These are phyloP conservation scores for Termitomyces sp. DNA, from an alignment of 768 basidiomycete species.

Conservation along the genomic window DNA sequence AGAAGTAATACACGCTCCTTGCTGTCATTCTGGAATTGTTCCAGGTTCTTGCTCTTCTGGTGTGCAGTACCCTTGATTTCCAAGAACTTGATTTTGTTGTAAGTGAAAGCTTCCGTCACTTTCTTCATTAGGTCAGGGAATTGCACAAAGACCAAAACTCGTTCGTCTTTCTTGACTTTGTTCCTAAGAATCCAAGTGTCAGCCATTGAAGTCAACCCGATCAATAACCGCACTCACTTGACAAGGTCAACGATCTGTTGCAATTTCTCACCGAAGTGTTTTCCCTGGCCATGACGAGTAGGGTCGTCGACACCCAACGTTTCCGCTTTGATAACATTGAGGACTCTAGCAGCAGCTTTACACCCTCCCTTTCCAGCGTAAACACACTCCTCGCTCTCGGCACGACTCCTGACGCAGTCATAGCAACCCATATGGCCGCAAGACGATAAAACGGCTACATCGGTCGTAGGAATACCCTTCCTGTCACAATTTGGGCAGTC, in stretches of 20 bases:
- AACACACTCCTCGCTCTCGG: constrained; percentile 78
- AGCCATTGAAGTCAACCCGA: constrained; percentile 1
- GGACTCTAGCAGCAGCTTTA: constrained; percentile 69
- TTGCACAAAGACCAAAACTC: constrained; percentile 92
- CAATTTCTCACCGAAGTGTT: constrained; percentile 79
- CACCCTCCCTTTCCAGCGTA: constrained; percentile 66
- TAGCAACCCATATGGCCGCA: constrained; percentile 89
- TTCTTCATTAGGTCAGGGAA: constrained; percentile 92
- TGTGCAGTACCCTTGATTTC: constrained; percentile 78
- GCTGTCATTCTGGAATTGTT: constrained; percentile 80
- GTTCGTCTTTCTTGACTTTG: constrained; percentile 66
- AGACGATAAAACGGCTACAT: constrained; percentile 82
- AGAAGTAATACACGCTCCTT: constrained; percentile 77
- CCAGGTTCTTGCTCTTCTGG: constrained; percentile 75
- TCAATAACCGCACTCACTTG: constrained; percentile 41
- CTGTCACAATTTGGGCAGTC: constrained; percentile 60
- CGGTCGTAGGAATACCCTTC: constrained; percentile 50
- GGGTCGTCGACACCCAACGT: constrained; percentile 79
- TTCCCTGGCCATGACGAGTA: constrained; percentile 63
- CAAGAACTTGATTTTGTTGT: constrained; percentile 68
- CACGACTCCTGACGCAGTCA: constrained; percentile 64
- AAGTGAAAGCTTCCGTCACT: constrained; percentile 74
- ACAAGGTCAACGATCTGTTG: constrained; percentile 73
- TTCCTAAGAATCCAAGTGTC: constrained; percentile 35
- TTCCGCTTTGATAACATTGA: constrained; percentile 79